Conservation (phyloP, 2,329 filamentous ascomycete species). For the Beauveria pseudobassiana region DNA sequence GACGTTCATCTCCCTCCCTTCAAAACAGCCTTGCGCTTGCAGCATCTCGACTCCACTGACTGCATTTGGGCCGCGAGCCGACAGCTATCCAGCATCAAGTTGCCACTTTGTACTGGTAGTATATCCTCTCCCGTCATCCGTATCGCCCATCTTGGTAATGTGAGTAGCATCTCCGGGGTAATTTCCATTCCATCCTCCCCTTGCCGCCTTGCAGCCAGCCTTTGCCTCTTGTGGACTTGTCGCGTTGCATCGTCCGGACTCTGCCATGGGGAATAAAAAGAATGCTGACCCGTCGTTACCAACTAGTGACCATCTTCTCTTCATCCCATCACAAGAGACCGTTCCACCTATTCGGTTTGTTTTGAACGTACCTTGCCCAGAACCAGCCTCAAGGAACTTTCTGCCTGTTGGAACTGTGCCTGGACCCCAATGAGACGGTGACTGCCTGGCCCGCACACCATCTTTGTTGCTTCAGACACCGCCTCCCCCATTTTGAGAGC, state of each 20-base stretch:
- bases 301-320: background rate
- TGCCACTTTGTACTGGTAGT: background rate
- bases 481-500: constrained; percentile 9
- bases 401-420: constrained; percentile 1
- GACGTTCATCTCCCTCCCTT: constrained; percentile 14
- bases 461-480: constrained; percentile 8
- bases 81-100: background rate
- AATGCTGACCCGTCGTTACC: constrained; percentile 10
- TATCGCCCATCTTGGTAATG: constrained; percentile 3
- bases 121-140: background rate
- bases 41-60: constrained; percentile 10
- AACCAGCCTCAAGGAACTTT: background rate
- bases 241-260: background rate
- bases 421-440: constrained; percentile 8
- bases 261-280: background rate
- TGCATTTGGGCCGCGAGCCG: background rate
- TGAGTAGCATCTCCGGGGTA: constrained; percentile 10
- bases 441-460: constrained; percentile 7
- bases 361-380: background rate
- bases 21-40: constrained; percentile 8
- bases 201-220: constrained; percentile 9
- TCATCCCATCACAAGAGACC: background rate
- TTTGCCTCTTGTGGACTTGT: constrained; percentile 2
- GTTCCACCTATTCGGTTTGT: background rate
- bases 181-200: constrained; percentile 13